These are phyloP conservation scores for Westerdykella aurantiaca DNA, from an alignment of 2,329 filamentous ascomycete genomes.

Conservation along the genomic window DNA sequence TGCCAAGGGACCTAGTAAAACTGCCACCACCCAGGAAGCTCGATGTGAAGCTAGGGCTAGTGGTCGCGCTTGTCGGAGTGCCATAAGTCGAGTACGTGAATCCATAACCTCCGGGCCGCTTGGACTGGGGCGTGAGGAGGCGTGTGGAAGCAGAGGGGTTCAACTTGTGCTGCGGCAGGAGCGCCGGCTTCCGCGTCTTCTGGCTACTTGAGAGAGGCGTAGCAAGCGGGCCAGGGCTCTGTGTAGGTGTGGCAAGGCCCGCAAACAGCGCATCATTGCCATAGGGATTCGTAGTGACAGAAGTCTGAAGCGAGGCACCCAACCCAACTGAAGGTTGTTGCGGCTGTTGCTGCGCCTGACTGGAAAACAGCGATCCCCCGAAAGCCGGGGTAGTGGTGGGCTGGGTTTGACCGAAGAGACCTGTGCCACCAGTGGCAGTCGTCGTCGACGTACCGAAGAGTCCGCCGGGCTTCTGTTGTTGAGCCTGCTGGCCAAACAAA, in stretches of 20 bases:
- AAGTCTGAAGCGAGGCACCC: slow-evolving; percentile 49
- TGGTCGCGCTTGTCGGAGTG: slow-evolving; percentile 67
- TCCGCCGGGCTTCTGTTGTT: slow-evolving; percentile 43
- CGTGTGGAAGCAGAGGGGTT: slow-evolving; percentile 75
- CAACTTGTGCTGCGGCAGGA: slow-evolving; percentile 80
- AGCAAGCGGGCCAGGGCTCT: slow-evolving; percentile 81
- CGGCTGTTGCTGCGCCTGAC: slow-evolving; percentile 40
- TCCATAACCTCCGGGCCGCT: slow-evolving; percentile 67
- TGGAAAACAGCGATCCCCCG: slow-evolving; percentile 40
- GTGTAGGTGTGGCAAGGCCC: slow-evolving; percentile 58
- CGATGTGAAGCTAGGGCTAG: slow-evolving; percentile 58
- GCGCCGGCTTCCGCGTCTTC: slow-evolving; percentile 72
- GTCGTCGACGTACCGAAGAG: slow-evolving; percentile 35
- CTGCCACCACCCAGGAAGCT: slow-evolving; percentile 47
- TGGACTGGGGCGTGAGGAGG: slow-evolving; percentile 70
- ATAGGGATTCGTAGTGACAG: slow-evolving; percentile 72
- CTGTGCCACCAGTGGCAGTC: slow-evolving; percentile 34
- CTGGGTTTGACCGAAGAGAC: slow-evolving; percentile 43
- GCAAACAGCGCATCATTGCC: slow-evolving; percentile 83
- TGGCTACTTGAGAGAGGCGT: slow-evolving; percentile 75
- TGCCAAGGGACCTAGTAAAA: slow-evolving; percentile 66
- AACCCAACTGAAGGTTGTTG: slow-evolving; percentile 44
- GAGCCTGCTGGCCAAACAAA: slow-evolving; percentile 39
- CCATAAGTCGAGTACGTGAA: slow-evolving; percentile 92
- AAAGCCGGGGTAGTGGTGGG: slow-evolving; percentile 31